Evolutionary conservation across 2,329 filamentous ascomycete genomes (phyloP).

Genomic region (Pseudopyrenochaeta lycopersici): DNA sequence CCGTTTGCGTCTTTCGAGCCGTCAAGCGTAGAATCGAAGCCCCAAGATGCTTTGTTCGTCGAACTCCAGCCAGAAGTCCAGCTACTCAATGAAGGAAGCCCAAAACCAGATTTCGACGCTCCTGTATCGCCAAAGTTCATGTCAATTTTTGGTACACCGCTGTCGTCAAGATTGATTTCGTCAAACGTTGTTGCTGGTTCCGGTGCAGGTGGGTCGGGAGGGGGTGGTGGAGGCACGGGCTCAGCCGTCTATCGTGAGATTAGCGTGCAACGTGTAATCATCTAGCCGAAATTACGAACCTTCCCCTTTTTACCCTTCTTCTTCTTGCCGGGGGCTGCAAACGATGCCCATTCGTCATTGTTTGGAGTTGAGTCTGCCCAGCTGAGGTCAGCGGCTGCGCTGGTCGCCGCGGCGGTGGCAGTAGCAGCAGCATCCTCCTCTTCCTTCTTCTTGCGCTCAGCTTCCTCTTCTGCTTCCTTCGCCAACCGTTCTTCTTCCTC

Average conservation of each 20-base stretch:
- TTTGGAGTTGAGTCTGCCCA: slow-evolving; percentile 38
- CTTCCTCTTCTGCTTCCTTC: slow-evolving; percentile 50
- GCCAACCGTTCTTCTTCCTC: slow-evolving; percentile 50
- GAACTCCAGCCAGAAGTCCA: slow-evolving; percentile 41
- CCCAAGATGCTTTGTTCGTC: slow-evolving; percentile 32
- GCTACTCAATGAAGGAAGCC: slow-evolving; percentile 29
- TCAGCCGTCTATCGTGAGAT: slow-evolving; percentile 38
- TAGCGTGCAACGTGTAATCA: slow-evolving; percentile 42
- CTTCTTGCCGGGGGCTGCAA: slow-evolving; percentile 40
- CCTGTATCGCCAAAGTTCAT: slow-evolving; percentile 53
- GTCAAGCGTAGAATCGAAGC: slow-evolving; percentile 32
- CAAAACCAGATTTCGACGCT: slow-evolving; percentile 34
- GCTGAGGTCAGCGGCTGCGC: slow-evolving; percentile 33
- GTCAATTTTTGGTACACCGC: slow-evolving; percentile 56
- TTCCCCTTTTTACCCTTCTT: slow-evolving; percentile 53
- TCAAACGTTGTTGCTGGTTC: slow-evolving; percentile 54
- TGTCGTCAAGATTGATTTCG: slow-evolving; percentile 57
- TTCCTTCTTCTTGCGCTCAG: slow-evolving; percentile 47
- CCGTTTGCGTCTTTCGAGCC: slow-evolving; percentile 42
- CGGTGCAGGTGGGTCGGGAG: slow-evolving; percentile 36
- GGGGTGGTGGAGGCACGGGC: slow-evolving; percentile 34
- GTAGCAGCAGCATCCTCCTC: slow-evolving; percentile 46
- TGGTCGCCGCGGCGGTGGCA: slow-evolving; percentile 18
- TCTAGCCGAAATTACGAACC: slow-evolving; percentile 46
- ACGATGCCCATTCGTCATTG: slow-evolving; percentile 42